A percentile compares a stretch with the other conserved stretches of the same genome.
Conservation (phyloP, 192 early-diverging fungal genomes). For the Rhizoclosmatium globosum region DNA sequence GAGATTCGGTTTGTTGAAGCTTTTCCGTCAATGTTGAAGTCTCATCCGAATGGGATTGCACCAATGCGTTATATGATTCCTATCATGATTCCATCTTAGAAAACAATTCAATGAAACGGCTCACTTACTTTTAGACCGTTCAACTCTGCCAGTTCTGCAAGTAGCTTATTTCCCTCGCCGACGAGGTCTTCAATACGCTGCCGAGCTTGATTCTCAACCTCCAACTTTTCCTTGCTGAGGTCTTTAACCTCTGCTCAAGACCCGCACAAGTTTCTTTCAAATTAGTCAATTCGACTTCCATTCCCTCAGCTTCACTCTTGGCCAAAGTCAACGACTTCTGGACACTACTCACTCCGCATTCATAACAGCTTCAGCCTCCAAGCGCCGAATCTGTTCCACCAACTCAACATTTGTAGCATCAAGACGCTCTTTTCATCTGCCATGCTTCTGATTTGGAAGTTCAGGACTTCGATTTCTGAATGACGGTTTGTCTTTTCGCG, state of each 20-base stretch:
- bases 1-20: background rate
- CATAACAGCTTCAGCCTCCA: background rate
- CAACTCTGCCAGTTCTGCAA: background rate
- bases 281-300: no score
- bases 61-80: background rate
- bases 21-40: background rate
- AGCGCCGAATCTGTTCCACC: background rate
- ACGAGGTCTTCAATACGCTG: background rate
- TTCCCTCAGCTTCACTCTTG: background rate
- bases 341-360: background rate
- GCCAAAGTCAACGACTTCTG: background rate
- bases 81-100: background rate
- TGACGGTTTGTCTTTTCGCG: background rate
- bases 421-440: background rate
- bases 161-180: background rate
- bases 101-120: no score
- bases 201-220: background rate
- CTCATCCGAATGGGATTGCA: background rate
- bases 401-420: background rate
- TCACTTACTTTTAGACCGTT: background rate
- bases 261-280: no score
- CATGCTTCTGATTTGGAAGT: background rate
- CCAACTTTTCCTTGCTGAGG: no score
- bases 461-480: background rate
- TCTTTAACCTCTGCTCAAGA: no score